phyloP scores from a whole-genome alignment of 1,284 basidiomycete species.

The Naganishia sp. region DNA sequence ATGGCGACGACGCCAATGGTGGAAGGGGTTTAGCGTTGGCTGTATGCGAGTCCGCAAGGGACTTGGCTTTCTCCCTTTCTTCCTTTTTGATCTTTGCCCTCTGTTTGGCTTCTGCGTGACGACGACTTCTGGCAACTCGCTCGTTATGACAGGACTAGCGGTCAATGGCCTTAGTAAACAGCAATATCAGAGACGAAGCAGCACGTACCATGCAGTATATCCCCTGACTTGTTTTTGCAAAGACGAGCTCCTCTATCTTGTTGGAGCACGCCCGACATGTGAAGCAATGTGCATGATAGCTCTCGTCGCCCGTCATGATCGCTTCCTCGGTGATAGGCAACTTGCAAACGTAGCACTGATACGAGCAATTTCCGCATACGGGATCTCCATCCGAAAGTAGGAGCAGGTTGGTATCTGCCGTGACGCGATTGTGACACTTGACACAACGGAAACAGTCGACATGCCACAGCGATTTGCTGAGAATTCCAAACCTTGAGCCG shows the following conservation, averaged over 20 bases:
- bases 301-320: slow-evolving; percentile 98
- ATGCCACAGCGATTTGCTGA: slow-evolving; percentile 53
- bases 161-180: neutral
- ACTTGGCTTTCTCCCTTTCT: slow-evolving; percentile 39
- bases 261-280: slow-evolving; percentile 93
- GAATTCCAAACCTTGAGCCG: neutral
- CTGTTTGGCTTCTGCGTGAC: slow-evolving; percentile 75
- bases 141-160: slow-evolving; percentile 81
- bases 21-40: neutral
- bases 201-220: slow-evolving; percentile 88
- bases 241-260: slow-evolving; percentile 95
- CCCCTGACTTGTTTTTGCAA: slow-evolving; percentile 96
- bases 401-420: slow-evolving; percentile 89
- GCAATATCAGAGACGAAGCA: slow-evolving; percentile 2
- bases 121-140: slow-evolving; percentile 84
- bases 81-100: slow-evolving; percentile 50
- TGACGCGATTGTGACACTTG: slow-evolving; percentile 59
- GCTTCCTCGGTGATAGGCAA: slow-evolving; percentile 92
- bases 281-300: slow-evolving; percentile 98
- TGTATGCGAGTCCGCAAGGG: neutral
- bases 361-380: slow-evolving; percentile 95
- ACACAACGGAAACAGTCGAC: slow-evolving; percentile 57
- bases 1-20: neutral
- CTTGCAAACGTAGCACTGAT: slow-evolving; percentile 90
- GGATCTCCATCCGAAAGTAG: slow-evolving; percentile 94